Conservation (phyloP, 805 yeast species). For the Yamadazyma tumulicola region DNA sequence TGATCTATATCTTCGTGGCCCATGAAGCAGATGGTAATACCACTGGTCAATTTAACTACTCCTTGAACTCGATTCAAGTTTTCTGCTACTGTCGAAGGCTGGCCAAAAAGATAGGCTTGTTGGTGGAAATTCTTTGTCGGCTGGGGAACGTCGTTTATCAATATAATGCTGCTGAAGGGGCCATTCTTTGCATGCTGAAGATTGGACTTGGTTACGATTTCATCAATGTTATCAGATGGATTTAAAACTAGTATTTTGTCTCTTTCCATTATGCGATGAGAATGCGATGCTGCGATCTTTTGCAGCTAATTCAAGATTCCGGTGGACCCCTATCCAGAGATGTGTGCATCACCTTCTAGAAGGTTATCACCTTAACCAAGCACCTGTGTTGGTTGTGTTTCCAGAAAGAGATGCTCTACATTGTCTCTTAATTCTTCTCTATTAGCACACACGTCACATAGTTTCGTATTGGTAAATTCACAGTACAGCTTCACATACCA, state of each 20-base stretch:
- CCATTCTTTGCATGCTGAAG: constrained; percentile 55
- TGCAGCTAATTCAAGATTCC: neutral
- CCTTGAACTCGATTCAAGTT: constrained; percentile 26
- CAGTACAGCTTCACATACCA: too few relatives aligned
- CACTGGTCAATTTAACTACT: constrained; percentile 35
- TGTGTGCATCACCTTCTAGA: too few relatives aligned
- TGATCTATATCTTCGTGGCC: constrained; percentile 14
- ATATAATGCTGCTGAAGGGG: constrained; percentile 55
- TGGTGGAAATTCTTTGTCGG: constrained; percentile 19
- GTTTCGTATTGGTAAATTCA: too few relatives aligned
- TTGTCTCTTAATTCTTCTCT: too few relatives aligned
- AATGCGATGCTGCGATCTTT: constrained; percentile 8
- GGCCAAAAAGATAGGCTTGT: constrained; percentile 4
- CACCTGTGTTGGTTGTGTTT: too few relatives aligned
- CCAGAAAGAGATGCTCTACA: too few relatives aligned
- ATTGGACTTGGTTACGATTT: constrained; percentile 44
- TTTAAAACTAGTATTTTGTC: constrained; percentile 42
- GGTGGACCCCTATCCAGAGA: too few relatives aligned
- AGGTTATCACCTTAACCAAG: too few relatives aligned
- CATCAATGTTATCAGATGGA: constrained; percentile 43
- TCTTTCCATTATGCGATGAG: constrained; percentile 7
- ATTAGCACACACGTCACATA: too few relatives aligned
- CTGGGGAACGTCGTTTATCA: constrained; percentile 28
- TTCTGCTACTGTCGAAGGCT: constrained; percentile 12
- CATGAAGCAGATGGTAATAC: constrained; percentile 47